Percentiles rank a stretch among this genome's conserved stretches.
Conservation (phyloP, 371 early-diverging fungal genomes). For the Syncephalis fuscata region DNA sequence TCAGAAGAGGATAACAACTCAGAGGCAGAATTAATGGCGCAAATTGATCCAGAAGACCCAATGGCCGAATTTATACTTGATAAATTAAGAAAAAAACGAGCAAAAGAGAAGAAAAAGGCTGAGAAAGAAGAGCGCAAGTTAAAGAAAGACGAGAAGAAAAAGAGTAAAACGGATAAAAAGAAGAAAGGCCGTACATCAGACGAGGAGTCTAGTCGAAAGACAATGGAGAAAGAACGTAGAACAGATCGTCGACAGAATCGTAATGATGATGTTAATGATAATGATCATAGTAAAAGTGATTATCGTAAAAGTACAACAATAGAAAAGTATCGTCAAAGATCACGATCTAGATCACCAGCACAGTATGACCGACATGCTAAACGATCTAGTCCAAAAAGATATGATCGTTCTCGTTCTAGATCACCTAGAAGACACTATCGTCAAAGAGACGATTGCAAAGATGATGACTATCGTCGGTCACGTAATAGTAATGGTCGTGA, state of each 20-base stretch:
- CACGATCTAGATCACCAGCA: too few relatives aligned
- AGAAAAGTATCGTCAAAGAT: too few relatives aligned
- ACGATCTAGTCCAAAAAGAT: too few relatives aligned
- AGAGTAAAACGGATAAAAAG: slow-evolving; percentile 4
- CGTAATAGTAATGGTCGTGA: too few relatives aligned
- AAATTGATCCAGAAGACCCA: slow-evolving; percentile 63
- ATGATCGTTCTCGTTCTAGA: too few relatives aligned
- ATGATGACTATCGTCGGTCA: too few relatives aligned
- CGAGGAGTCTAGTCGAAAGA: too few relatives aligned
- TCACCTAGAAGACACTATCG: too few relatives aligned
- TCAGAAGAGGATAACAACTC: slow-evolving; percentile 12
- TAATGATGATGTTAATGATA: neutral
- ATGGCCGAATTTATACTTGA: slow-evolving; percentile 53
- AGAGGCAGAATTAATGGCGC: slow-evolving; percentile 16
- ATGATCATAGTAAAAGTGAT: neutral
- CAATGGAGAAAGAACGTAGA: neutral
- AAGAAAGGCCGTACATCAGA: neutral
- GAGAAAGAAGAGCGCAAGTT: slow-evolving; percentile 15
- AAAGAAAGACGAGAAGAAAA: slow-evolving; percentile 11
- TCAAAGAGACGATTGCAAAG: too few relatives aligned
- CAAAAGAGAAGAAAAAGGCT: slow-evolving; percentile 19
- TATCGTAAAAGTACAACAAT: too few relatives aligned
- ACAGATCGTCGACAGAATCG: neutral
- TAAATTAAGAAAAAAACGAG: slow-evolving; percentile 28
- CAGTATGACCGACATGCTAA: too few relatives aligned